Evolutionary conservation across 2,329 filamentous ascomycete genomes (phyloP), one percentile per base, ranked within the genome.

Genomic region (Whalleya microplaca): DNA sequence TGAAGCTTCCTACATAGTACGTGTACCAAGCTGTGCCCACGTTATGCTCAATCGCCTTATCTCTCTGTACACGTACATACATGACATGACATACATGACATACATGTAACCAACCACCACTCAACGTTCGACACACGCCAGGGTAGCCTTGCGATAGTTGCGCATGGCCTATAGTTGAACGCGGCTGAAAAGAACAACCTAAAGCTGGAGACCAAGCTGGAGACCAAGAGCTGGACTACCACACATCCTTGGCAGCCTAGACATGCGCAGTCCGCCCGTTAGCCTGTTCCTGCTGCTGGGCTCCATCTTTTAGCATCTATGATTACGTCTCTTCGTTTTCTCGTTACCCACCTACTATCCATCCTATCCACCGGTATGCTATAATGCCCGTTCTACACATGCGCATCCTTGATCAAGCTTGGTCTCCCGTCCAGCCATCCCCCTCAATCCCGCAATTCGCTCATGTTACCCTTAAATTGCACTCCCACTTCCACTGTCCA

Each of bases 401-500:
- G 32, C 10, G 10, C 32, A 37, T 37, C 32, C 32, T 37, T 37
- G 32, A 37, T 12, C 32, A n/a, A n/a, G n/a, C n/a, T n/a, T 37
- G 7, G 32, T 12, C 14, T 37, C 14, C 14, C 9, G 14, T 16
- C 10, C 32, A n/a, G n/a, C 32, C 32, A 12, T 16, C 32, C 32
- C 10, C 10, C 14, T 12, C 32, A 37, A 8, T 37, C 32, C 6
- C 14, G 49, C 52, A 21, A 37, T 37, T 37, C 32, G 32, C 14
- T 52, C 52, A 21, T 53, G 37, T 42, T 41, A 45, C 37, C 27
- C 29, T 21, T 52, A 37, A 8, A 12, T 37, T 51, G 27, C 20
- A n/a, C n/a, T n/a, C n/a, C n/a, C n/a, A n/a, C 40, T 47, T 60
- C 51, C 53, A 45, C 21, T 41, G 18, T 52, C 53, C 40, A 47